Base-by-base conservation (phyloP, 371 early-diverging fungal species). In the Mortierella sp. region DNA sequence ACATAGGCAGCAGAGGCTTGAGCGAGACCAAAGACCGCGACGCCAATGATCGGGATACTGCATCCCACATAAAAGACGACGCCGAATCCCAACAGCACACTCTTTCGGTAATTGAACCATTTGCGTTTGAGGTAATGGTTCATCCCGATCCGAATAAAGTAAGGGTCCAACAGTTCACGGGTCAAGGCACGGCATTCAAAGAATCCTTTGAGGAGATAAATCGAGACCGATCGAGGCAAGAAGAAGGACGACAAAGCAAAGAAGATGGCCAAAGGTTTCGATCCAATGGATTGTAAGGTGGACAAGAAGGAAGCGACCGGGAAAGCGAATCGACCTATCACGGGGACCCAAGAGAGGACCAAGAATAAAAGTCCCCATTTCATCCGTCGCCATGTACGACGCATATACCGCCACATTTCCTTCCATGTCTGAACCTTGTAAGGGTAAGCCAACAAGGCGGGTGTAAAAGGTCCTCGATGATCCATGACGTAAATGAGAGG, bases 111-210 rank as follows among this genome's bases (percentile, higher is more conserved):
- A 52, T 81, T 84, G 67, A 90, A 89, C 87, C 88, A 90, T 54
- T 78, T 64, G 16, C 81, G 81, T 64, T 82, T 85, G 58, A 84
- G 84, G 45, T 72, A 78, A 64, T 81, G 81, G 13, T 64, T 65
- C 82, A 88, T 82, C 0, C 73, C 72, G 79, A 86, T 78, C 24
- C 90, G 80, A n/a, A 80, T 81, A 79, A 90, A 89, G 66, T 90
- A 90, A 18, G 90, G 90, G 34, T 86, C 88, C 26, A 90, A 45
- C 38, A 90, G 61, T 63, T 90, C 89, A 47, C 90, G 84, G 67
- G 84, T 86, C 57, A 90, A 71, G 6, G 88, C 80, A 30, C 90
- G 79, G 81, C 87, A 86, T 27, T 83, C 85, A 66, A 86, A 86
- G 67, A 89, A 80, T 0, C 85, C 85, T 48, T 85, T 81, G 18